Conservation (phyloP, 306 rosid genomes). For the Pterocarpus santalinus region DNA sequence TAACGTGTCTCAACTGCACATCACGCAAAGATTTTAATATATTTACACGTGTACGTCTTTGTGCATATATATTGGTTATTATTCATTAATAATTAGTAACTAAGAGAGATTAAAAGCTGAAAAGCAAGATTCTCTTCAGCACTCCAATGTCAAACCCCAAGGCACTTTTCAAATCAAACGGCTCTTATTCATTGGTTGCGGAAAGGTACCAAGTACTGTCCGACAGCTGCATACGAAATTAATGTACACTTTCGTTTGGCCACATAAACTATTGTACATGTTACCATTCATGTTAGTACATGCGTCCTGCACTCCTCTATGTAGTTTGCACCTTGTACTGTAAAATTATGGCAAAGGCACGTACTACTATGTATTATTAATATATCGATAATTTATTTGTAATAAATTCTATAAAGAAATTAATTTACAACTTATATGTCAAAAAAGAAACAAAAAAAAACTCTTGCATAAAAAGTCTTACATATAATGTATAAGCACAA, state of each 20-base stretch:
- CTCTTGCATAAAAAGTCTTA: too few relatives aligned
- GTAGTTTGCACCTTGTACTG: background rate
- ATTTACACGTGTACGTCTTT: background rate
- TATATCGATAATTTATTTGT: background rate
- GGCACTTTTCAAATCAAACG: conserved; percentile 48
- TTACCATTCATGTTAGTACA: background rate
- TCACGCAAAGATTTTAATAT: background rate
- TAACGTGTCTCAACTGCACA: conserved; percentile 86
- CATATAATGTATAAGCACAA: too few relatives aligned
- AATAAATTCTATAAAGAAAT: too few relatives aligned
- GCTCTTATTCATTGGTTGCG: conserved; percentile 55
- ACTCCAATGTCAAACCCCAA: conserved; percentile 52
- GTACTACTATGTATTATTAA: background rate
- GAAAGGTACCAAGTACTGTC: conserved; percentile 60
- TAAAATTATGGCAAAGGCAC: background rate
- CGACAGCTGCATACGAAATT: conserved; percentile 26
- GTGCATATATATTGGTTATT: background rate
- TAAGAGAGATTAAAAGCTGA: background rate
- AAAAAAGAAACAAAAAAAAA: too few relatives aligned
- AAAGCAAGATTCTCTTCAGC: conserved; percentile 44
- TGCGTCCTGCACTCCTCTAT: background rate
- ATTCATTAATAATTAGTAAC: background rate
- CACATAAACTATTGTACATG: background rate
- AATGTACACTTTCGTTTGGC: too few relatives aligned
- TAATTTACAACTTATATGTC: too few relatives aligned